Conservation (phyloP, 768 basidiomycete genomes). For the Amanita pallidorosea region DNA sequence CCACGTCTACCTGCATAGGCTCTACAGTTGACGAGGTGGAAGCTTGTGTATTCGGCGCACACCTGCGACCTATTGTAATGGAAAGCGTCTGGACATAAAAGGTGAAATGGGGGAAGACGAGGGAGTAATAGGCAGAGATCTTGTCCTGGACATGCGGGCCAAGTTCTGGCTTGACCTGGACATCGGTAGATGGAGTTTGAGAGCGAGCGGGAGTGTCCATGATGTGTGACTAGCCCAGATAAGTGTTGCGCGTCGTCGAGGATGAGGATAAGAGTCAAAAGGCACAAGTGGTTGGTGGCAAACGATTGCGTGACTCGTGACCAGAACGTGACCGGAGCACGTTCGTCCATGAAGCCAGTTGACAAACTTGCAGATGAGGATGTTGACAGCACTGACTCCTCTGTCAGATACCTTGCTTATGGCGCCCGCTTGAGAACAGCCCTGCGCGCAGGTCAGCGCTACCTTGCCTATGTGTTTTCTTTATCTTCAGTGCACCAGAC, state of each 20-base stretch:
- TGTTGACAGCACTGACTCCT: conserved; percentile 57
- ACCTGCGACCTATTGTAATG: conserved; percentile 89
- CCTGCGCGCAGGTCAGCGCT: conserved; percentile 55
- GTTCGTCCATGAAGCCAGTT: conserved; percentile 23
- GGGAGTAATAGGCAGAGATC: conserved; percentile 89
- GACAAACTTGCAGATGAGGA: conserved; percentile 51
- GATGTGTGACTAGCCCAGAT: conserved; percentile 9
- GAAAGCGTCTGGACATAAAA: conserved; percentile 96
- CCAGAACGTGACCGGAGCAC: conserved; percentile 5
- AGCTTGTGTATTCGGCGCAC: conserved; percentile 40
- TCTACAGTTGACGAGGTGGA: conserved; percentile 51
- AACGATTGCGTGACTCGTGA: conserved; percentile 16
- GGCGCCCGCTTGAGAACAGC: conserved; percentile 71
- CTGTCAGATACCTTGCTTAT: conserved; percentile 66
- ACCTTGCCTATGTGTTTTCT: conserved; percentile 62
- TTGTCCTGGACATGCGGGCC: conserved; percentile 46
- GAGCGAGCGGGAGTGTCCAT: conserved; percentile 37
- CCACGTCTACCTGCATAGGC: conserved; percentile 61
- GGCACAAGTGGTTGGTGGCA: neutral
- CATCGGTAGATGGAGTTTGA: conserved; percentile 21
- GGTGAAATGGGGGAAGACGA: conserved; percentile 88
- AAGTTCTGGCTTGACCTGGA: conserved; percentile 17
- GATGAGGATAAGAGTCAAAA: neutral
- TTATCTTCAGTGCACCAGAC: neutral
- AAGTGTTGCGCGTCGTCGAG: conserved; percentile 10